Evolutionary conservation across 1,139 yeast species (phyloP), one percentile per base, ranked within the genome.

Genomic region (Eremothecium sinecaudum): DNA sequence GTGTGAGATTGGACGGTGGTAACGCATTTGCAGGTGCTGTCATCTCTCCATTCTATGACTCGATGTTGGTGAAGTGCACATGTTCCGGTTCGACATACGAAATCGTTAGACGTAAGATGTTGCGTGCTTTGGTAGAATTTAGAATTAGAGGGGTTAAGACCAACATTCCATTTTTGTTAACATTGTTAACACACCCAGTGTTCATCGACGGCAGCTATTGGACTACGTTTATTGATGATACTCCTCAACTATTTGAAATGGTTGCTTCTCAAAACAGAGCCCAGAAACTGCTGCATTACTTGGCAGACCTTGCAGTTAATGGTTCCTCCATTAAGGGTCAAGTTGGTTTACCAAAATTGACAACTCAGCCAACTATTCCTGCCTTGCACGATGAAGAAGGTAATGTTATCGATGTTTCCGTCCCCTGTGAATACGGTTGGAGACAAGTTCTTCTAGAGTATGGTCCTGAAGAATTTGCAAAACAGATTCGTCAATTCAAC

Each of bases 91-190:
- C 96, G 23, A 87, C 95, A 36, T 92, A 77, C 61, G 99, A 92
- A 65, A 87, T 92, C 54, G 83, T 95, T 32, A 76, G 99, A 60
- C 75, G 98, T 63, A 90, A 90, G 71, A 90, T 90, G 96, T 72
- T 90, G 57, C 75, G 98, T 61, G 82, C 99, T 11, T 73, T 90
- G 58, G 84, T 90, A 51, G 99, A 90, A 64, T 90, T 90, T 64
- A 79, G 98, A 72, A 86, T 90, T 54, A 79, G 98, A 68, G 99
- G 99, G 58, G 98, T 90, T 51, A 90, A 90, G 70, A 90, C 98
- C 37, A 90, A 90, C 64, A 92, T 90, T 49, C 98, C 98, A 20
- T 90, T 90, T 69, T 67, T 90, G 61, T 70, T 92, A 55, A 92
- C 97, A n/a, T 63, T 92, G 44, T 71, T 90, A 56, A 90, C 96